Conservation (phyloP, 2,329 filamentous ascomycete genomes). For the Albophoma yamanashiensis region DNA sequence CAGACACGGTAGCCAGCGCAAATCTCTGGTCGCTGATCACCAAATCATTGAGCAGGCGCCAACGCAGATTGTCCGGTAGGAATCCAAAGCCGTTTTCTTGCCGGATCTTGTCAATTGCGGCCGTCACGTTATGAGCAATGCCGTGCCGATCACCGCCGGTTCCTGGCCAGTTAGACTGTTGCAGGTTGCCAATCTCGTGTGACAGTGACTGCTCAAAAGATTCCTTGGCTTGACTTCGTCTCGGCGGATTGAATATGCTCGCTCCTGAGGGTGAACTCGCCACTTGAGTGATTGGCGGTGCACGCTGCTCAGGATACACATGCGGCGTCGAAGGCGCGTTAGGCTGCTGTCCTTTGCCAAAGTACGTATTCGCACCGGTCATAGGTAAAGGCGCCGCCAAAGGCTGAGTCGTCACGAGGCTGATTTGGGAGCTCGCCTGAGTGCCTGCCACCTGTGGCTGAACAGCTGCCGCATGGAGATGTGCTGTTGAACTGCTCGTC, state of each 20-base stretch:
- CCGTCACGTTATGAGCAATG: slow-evolving; percentile 11
- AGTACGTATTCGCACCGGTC: slow-evolving; percentile 24
- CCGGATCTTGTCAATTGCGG: slow-evolving; percentile 14
- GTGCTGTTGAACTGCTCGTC: not conserved
- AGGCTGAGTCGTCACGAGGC: not conserved
- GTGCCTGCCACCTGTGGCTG: not conserved
- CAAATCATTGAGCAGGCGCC: slow-evolving; percentile 19
- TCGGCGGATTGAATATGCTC: slow-evolving; percentile 12
- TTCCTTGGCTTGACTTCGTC: slow-evolving; percentile 9
- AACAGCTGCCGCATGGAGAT: not conserved
- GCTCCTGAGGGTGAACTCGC: not conserved
- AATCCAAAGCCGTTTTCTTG: slow-evolving; percentile 14
- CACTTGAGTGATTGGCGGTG: not conserved
- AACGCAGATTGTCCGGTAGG: slow-evolving; percentile 21
- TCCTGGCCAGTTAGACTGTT: not conserved
- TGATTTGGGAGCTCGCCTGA: not conserved
- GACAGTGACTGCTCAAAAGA: slow-evolving; percentile 13
- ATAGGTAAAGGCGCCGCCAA: slow-evolving; percentile 19
- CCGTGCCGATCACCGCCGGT: not conserved
- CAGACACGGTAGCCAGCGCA: slow-evolving; percentile 16
- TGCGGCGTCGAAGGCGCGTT: not conserved
- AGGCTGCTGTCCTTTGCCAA: slow-evolving; percentile 11
- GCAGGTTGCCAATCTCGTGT: not conserved
- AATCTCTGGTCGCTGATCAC: slow-evolving; percentile 16
- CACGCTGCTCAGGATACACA: not conserved